A percentile compares a stretch with the other conserved stretches of the same genome.
These are phyloP conservation scores for Chytriomyces hyalinus DNA, from an alignment of 192 early-diverging fungal genomes.

Conservation along the genomic window DNA sequence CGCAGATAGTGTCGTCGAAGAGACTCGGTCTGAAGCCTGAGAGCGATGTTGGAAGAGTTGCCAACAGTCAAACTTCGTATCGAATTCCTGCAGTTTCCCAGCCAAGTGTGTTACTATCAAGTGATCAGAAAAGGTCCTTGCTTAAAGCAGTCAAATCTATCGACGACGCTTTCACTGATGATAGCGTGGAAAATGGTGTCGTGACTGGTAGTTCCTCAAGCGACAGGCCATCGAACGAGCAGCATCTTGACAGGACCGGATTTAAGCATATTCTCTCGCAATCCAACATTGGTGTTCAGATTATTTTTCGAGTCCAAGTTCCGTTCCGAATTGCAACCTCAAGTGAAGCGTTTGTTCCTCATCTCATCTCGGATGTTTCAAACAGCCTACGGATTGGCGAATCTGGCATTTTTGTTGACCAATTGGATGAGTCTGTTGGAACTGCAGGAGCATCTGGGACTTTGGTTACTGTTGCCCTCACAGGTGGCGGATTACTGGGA, in stretches of 20 bases:
- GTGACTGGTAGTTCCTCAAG: slow-evolving; percentile 20
- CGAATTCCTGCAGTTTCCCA: background rate
- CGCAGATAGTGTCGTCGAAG: background rate
- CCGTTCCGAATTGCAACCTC: background rate
- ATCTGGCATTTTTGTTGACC: slow-evolving; percentile 29
- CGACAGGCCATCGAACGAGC: background rate
- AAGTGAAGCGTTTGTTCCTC: background rate
- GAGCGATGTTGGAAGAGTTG: background rate
- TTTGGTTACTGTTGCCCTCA: slow-evolving; percentile 33
- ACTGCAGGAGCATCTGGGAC: background rate
- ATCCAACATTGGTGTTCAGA: slow-evolving; percentile 26
- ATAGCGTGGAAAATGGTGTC: slow-evolving; percentile 20
- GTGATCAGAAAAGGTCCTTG: slow-evolving; percentile 11
- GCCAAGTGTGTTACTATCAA: slow-evolving; percentile 1
- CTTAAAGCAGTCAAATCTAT: slow-evolving; percentile 9
- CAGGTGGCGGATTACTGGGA: slow-evolving; percentile 18
- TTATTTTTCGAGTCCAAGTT: slow-evolving; percentile 1
- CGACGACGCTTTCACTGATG: slow-evolving; percentile 25
- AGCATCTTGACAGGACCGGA: slow-evolving; percentile 13
- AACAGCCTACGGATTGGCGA: slow-evolving; percentile 3
- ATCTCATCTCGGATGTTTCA: background rate
- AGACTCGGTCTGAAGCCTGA: background rate
- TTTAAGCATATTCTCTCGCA: slow-evolving; percentile 23
- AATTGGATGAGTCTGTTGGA: slow-evolving; percentile 18
- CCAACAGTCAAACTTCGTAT: background rate